Conservation (phyloP, 305 asterid genomes). For the Striga hermonthica region DNA sequence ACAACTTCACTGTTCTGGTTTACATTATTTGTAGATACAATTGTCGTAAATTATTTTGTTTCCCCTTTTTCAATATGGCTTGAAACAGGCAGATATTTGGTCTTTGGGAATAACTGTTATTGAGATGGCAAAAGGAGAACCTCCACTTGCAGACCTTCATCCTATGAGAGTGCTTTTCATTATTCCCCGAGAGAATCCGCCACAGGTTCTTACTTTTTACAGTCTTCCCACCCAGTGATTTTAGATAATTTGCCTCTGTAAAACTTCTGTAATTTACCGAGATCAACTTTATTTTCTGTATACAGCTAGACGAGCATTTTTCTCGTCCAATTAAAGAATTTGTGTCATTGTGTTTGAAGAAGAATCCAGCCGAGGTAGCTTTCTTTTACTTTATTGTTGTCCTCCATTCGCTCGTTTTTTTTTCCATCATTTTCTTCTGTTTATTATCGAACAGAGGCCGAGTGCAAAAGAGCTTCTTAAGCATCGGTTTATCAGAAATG, state of each 20-base stretch:
- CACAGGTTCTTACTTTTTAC: conserved; percentile 54
- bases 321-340: conserved; percentile 92
- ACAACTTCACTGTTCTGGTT: conserved; percentile 10
- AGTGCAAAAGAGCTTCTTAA: conserved; percentile 91
- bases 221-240: conserved; percentile 2
- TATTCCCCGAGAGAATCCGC: conserved; percentile 96
- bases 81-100: conserved; percentile 96
- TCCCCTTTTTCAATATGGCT: conserved; percentile 28
- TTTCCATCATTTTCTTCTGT: background rate
- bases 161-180: conserved; percentile 98
- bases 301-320: conserved; percentile 95
- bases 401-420: background rate
- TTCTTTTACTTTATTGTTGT: conserved; percentile 28
- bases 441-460: conserved; percentile 54
- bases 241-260: conserved; percentile 22
- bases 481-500: conserved; percentile 85
- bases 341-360: conserved; percentile 80
- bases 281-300: conserved; percentile 30
- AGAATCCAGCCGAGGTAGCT: conserved; percentile 84
- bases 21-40: conserved; percentile 22
- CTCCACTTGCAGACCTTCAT: conserved; percentile 95
- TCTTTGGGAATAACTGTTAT: conserved; percentile 93
- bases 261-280: background rate
- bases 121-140: conserved; percentile 98
- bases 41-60: background rate